Evolutionary conservation across 495 filamentous ascomycete species (phyloP), one percentile per base, ranked within the genome.

Genomic region (Lichina pygmaea): DNA sequence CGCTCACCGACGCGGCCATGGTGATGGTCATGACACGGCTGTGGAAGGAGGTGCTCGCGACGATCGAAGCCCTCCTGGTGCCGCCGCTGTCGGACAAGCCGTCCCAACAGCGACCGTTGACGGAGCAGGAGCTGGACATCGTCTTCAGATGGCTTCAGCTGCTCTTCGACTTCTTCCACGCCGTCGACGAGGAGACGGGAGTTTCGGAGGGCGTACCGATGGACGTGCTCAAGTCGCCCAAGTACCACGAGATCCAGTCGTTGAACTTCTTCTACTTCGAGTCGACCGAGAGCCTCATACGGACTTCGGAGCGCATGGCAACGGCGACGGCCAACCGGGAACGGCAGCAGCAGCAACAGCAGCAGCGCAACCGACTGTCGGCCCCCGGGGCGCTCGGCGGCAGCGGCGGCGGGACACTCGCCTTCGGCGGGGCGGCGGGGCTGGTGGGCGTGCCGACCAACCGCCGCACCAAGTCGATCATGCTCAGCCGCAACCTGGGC

Each of bases 211-310:
- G 91, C 45, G 81, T 99, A 7, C 78, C 89, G 0, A 67, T 82
- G 11, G 84, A 93, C 57, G 77, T 94, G 24, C 69, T 99, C 52
- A 91, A 85, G 60, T 89, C 80, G 45, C 82, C 89, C 51, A 99
- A 99, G 70, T 95, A 92, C 63, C 86, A 93, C 62, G 91, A 99
- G 54, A 77, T 99, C 47, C 80, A 84, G 53, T 80, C 76, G 46
- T 68, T 99, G 44, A 89, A 92, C 64, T 99, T 94, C 68, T 95
- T 95, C 69, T 95, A 99, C 63, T 86, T 86, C 57, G 86, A 95
- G 54, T 67, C 73, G 15, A 93, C 91, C 11, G 85, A 91, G 46
- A 81, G 78, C 52, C 71, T 99, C 7, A 84, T 94, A 48, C 79
- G 86, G 34, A 89, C 78, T 6, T 91, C 81, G 5, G 91, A 95